phyloP scores from a whole-genome alignment of 805 yeast genomes.

The Jamesozyma spencerorum region DNA sequence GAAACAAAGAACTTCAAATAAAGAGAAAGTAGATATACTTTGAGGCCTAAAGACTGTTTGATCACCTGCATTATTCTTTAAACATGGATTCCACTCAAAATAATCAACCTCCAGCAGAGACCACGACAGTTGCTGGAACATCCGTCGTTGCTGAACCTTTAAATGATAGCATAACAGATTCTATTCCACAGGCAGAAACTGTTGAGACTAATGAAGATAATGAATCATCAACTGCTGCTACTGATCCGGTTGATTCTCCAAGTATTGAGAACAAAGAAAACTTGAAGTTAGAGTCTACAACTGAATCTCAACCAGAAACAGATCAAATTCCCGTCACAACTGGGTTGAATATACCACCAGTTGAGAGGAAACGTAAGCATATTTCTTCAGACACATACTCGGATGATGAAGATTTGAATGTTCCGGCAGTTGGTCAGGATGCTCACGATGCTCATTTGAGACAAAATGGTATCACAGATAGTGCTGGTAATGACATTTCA shows the following conservation, averaged over 20 bases:
- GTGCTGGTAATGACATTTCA: slow-evolving; percentile 4
- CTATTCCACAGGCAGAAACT: neutral
- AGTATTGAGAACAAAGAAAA: too few relatives aligned
- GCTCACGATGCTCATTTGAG: slow-evolving; percentile 11
- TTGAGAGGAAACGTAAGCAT: slow-evolving; percentile 23
- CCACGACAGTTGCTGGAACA: neutral
- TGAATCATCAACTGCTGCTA: neutral
- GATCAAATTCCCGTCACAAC: neutral
- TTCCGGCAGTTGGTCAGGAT: slow-evolving; percentile 16
- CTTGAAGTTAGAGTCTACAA: too few relatives aligned
- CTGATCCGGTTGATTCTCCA: too few relatives aligned
- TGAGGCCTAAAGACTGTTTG: too few relatives aligned
- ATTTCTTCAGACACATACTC: slow-evolving; percentile 19
- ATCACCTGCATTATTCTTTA: too few relatives aligned
- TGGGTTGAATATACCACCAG: neutral
- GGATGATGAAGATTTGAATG: slow-evolving; percentile 10
- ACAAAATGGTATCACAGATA: neutral
- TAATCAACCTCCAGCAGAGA: neutral
- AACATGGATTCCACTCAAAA: neutral
- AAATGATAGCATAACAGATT: neutral
- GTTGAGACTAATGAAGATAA: neutral
- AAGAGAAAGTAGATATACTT: too few relatives aligned
- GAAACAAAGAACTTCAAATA: too few relatives aligned
- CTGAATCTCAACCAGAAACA: slow-evolving; percentile 5
- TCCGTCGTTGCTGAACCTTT: neutral